Percentiles rank a stretch among this genome's conserved stretches.
These are phyloP conservation scores for Polytrichum formosum DNA, from an alignment of 225 moss, liverwort and hornwort species.

Conservation along the genomic window DNA sequence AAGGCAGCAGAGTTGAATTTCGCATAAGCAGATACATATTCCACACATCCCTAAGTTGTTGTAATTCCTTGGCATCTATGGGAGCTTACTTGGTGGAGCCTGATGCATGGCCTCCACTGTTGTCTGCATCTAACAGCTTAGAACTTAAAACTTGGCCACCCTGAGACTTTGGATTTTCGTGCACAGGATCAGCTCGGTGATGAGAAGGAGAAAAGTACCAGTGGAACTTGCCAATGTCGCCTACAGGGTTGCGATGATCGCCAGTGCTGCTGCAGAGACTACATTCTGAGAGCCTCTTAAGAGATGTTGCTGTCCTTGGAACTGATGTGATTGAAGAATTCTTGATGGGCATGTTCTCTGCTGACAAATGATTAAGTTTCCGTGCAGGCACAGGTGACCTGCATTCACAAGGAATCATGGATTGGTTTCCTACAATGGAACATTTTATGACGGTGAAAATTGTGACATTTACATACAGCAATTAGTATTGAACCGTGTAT, in stretches of 20 bases:
- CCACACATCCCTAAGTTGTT: background rate
- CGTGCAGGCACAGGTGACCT: constrained; percentile 2
- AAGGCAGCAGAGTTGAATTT: background rate
- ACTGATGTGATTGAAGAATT: constrained; percentile 3
- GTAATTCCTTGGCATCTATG: background rate
- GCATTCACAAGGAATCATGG: constrained; percentile 1
- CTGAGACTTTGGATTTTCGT: constrained; percentile 9
- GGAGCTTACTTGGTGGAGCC: constrained; percentile 10
- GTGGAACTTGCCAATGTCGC: constrained; percentile 16
- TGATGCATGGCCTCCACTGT: constrained; percentile 5
- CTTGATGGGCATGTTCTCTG: constrained; percentile 14
- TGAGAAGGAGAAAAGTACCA: constrained; percentile 15
- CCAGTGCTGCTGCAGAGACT: background rate
- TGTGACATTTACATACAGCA: too few species aligned
- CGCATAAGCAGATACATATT: background rate
- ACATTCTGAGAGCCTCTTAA: constrained; percentile 15
- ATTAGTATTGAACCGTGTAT: too few species aligned
- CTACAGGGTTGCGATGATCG: background rate
- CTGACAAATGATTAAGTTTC: constrained; percentile 5
- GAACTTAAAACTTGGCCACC: constrained; percentile 5
- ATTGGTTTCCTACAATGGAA: background rate
- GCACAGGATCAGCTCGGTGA: constrained; percentile 7
- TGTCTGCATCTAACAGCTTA: constrained; percentile 7
- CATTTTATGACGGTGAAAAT: too few species aligned
- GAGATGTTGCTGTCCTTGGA: constrained; percentile 9